Evolutionary conservation across 495 filamentous ascomycete species (phyloP).

Genomic region (Poronia punctata): DNA sequence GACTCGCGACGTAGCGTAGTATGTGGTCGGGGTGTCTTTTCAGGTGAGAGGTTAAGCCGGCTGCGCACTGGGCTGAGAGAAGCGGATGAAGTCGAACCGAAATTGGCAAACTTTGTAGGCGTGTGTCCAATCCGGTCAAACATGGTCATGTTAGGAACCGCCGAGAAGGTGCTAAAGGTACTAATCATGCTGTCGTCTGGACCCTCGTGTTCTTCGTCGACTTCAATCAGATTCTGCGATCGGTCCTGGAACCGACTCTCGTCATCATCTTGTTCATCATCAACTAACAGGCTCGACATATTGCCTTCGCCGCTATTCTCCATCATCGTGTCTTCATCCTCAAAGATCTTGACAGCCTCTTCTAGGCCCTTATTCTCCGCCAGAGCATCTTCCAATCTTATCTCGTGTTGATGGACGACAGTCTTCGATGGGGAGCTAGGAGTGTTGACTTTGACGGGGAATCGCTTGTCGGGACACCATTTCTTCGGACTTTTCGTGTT

Average conservation of each 20-base stretch:
- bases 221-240: conserved; percentile 13
- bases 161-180: conserved; percentile 80
- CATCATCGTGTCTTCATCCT: conserved; percentile 37
- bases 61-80: no score
- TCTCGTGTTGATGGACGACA: conserved; percentile 27
- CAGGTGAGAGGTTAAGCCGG: conserved; percentile 32
- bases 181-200: conserved; percentile 62
- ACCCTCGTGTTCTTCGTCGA: conserved; percentile 34
- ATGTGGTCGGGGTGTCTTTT: conserved; percentile 49
- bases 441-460: conserved; percentile 43
- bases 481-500: conserved; percentile 37
- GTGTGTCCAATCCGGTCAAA: conserved; percentile 64
- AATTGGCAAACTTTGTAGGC: conserved; percentile 36
- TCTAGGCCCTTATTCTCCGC: conserved; percentile 34
- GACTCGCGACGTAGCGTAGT: conserved; percentile 27
- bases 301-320: conserved; percentile 19
- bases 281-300: no score
- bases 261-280: no score
- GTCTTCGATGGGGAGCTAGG: conserved; percentile 20
- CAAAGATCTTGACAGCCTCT: conserved; percentile 46
- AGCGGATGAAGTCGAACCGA: conserved; percentile 23
- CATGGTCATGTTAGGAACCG: conserved; percentile 80
- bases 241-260: no score
- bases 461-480: conserved; percentile 45
- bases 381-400: conserved; percentile 38